Base-by-base conservation (phyloP, 2,329 filamentous ascomycete genomes). In the Thermomyces lanuginosus region DNA sequence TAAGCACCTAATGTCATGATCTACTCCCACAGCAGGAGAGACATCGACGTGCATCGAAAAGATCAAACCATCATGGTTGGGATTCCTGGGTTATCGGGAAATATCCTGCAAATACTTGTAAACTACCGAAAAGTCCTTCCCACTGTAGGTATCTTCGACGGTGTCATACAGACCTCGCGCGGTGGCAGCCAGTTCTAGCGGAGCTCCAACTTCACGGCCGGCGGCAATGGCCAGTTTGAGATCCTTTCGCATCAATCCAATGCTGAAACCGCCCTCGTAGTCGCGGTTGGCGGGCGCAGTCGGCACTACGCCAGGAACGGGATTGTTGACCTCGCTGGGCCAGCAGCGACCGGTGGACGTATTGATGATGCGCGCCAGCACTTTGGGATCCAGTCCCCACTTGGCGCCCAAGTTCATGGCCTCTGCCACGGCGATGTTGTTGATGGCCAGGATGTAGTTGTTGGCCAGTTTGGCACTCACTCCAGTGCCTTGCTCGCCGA, bases 281-380 rank as follows among this genome's bases (percentile, higher is more conserved):
- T 77, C 83, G 30, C 76, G 64, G 29, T 64, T 69, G 0, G 83
- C 77, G 0, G 86, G 83, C 2, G 81, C 69, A 1, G 66, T 69
- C 34, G 76, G 72, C 12, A 86, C 65, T 0, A 93, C 83, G 8
- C 83, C 84, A 7, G 73, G 73, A 3, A 95, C 83, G 0, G 89
- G 89, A 48, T 95, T 95, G 56, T 98, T 98, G 35, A 92, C 63
- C 56, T 93, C 84, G 43, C 76, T 89, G 1, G 86, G 83, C 89
- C 89, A 98, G 63, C 84, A 95, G 38, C 66, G 71, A n/a, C 89
- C 89, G 0, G 86, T 93, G 41, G 81, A 89, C 3, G 78, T 77
- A 49, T 93, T 95, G 59, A 98, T 81, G 53, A 98, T 72, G 27
- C 75, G 72, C 0, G 81, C 78, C 2, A 98, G 64, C 5, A 72